Conservation (phyloP, 495 filamentous ascomycete species). For the Penicillium bovifimosum region DNA sequence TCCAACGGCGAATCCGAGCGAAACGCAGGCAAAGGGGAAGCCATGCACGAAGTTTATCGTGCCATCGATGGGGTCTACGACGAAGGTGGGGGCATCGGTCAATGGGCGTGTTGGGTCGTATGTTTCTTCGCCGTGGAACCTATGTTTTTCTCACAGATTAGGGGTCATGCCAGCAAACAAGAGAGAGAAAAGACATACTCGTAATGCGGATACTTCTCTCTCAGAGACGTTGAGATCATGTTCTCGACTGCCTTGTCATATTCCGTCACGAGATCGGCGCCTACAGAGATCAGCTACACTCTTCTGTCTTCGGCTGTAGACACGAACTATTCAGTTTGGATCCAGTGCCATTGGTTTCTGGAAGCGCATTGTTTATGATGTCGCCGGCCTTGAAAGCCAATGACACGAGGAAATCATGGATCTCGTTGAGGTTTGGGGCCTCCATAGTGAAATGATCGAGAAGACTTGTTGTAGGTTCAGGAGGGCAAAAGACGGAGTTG, state of each 20-base stretch:
- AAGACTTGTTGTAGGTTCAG: neutral
- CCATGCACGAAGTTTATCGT: conserved; percentile 85
- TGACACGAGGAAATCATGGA: conserved; percentile 71
- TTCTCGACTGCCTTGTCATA: conserved; percentile 79
- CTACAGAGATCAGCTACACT: conserved; percentile 31
- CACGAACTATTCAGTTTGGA: conserved; percentile 80
- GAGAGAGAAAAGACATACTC: conserved; percentile 26
- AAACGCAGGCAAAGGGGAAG: conserved; percentile 76
- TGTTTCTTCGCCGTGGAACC: conserved; percentile 80
- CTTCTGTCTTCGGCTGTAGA: neutral
- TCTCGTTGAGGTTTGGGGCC: conserved; percentile 59
- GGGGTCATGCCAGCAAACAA: neutral
- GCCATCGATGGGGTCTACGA: conserved; percentile 87
- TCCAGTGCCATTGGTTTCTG: conserved; percentile 54
- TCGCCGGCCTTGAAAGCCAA: conserved; percentile 74
- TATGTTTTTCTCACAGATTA: conserved; percentile 12
- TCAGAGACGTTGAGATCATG: conserved; percentile 62
- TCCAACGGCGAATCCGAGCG: conserved; percentile 66
- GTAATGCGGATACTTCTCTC: conserved; percentile 59
- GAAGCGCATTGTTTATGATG: conserved; percentile 74
- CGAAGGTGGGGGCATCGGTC: conserved; percentile 70
- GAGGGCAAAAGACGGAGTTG: neutral
- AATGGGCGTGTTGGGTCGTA: conserved; percentile 63
- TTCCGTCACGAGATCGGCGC: conserved; percentile 81
- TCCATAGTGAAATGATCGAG: conserved; percentile 11